A percentile compares a stretch with the other conserved stretches of the same genome.
Conservation (phyloP, 352 stramenopile genomes). For the Blastocystis sp. region DNA sequence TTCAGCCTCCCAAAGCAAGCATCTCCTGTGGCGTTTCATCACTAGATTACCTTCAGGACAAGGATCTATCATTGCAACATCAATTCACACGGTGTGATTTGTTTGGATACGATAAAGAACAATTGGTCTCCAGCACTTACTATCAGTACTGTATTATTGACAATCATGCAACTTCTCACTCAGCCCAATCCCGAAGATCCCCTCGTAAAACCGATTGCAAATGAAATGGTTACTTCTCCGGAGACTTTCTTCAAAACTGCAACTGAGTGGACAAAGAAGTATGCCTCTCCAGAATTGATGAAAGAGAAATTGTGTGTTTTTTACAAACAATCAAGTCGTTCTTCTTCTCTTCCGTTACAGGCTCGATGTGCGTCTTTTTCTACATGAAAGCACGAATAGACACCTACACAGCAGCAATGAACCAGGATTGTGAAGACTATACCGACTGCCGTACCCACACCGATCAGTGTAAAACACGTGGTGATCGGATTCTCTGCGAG, state of each 20-base stretch:
- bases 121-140: slow-evolving; percentile 88
- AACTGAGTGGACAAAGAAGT: slow-evolving; percentile 60
- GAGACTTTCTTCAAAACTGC: slow-evolving; percentile 57
- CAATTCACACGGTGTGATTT: slow-evolving; percentile 91
- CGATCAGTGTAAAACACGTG: slow-evolving; percentile 36
- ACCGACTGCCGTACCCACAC: neutral
- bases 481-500: neutral
- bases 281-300: slow-evolving; percentile 37
- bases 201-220: slow-evolving; percentile 63
- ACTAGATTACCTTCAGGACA: slow-evolving; percentile 72
- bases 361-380: neutral
- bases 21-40: neutral
- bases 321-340: slow-evolving; percentile 57
- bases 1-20: slow-evolving; percentile 84
- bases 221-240: slow-evolving; percentile 48
- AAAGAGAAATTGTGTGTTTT: neutral
- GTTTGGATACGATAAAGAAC: slow-evolving; percentile 93
- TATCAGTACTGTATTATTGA: slow-evolving; percentile 81
- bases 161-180: slow-evolving; percentile 80
- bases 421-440: neutral
- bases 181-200: slow-evolving; percentile 74
- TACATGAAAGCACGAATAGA: neutral
- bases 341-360: slow-evolving; percentile 56
- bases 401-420: slow-evolving; percentile 6
- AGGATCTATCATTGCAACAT: slow-evolving; percentile 96